Percentiles rank a stretch among this genome's conserved stretches.
phyloP scores from a whole-genome alignment of 176 grass and related monocot species.

The Oryza punctata region DNA sequence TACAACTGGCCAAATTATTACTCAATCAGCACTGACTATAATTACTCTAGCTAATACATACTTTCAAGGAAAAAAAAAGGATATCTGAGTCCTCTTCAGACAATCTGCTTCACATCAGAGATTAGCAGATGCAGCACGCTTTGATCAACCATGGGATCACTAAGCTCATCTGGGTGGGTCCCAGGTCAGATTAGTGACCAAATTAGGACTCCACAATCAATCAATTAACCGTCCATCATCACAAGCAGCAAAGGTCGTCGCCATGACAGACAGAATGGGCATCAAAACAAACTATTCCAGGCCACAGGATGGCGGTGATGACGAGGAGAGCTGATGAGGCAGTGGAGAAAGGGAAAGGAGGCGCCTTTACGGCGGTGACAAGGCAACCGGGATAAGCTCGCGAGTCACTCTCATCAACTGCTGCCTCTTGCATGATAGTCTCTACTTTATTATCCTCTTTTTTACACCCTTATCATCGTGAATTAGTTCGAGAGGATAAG shows the following conservation, averaged over 20 bases:
- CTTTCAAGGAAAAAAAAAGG: no score
- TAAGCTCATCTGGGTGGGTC: not conserved
- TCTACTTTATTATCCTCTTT: no score
- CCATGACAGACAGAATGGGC: not conserved
- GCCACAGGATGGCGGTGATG: not conserved
- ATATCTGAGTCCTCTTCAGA: no score
- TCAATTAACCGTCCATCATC: not conserved
- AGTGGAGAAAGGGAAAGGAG: not conserved
- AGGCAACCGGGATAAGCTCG: constrained; percentile 42
- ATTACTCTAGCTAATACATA: no score
- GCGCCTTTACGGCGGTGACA: constrained; percentile 40
- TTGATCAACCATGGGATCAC: not conserved
- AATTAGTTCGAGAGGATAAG: constrained; percentile 34
- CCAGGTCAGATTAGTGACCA: not conserved
- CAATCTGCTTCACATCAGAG: not conserved
- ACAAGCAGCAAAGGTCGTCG: not conserved
- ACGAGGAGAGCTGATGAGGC: not conserved
- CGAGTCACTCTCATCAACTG: not conserved
- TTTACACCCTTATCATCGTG: not conserved
- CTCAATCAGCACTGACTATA: no score
- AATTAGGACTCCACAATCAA: not conserved
- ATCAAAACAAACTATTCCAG: not conserved
- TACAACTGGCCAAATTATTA: no score
- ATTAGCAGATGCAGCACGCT: not conserved
- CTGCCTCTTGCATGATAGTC: no score